phyloP scores from a whole-genome alignment of 2,329 filamentous ascomycete genomes.

The Fusarium phyllophilum region DNA sequence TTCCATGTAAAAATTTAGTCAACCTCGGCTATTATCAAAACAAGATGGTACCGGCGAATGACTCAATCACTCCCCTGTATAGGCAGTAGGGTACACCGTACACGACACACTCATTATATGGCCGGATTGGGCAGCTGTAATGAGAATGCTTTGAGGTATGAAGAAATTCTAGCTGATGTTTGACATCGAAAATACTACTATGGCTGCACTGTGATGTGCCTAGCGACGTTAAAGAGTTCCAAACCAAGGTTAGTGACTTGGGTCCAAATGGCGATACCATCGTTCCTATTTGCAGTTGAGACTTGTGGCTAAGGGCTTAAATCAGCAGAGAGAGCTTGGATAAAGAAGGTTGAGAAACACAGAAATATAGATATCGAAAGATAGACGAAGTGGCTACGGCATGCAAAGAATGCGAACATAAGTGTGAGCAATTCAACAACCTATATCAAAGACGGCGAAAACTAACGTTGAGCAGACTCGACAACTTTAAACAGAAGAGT shows the following conservation, averaged over 20 bases:
- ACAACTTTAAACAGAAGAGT: too few species aligned
- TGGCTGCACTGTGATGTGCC: neutral
- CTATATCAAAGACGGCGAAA: too few species aligned
- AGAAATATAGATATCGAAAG: too few species aligned
- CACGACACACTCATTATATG: neutral
- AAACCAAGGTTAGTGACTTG: neutral
- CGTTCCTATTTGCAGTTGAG: too few species aligned
- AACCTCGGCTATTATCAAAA: neutral
- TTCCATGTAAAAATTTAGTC: accelerated
- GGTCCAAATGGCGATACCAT: neutral
- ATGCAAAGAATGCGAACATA: too few species aligned
- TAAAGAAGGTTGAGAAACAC: too few species aligned
- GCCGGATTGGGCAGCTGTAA: neutral
- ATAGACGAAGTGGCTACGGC: too few species aligned
- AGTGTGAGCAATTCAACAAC: too few species aligned
- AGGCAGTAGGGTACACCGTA: neutral
- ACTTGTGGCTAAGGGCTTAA: too few species aligned
- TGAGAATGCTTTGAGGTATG: neutral
- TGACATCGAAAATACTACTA: neutral
- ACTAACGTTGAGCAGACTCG: too few species aligned
- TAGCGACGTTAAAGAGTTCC: neutral
- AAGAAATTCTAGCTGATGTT: neutral
- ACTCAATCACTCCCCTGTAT: neutral
- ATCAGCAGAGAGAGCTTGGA: too few species aligned
- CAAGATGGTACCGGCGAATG: neutral